Conservation (phyloP, 768 basidiomycete species). For the Podaxis sp. region DNA sequence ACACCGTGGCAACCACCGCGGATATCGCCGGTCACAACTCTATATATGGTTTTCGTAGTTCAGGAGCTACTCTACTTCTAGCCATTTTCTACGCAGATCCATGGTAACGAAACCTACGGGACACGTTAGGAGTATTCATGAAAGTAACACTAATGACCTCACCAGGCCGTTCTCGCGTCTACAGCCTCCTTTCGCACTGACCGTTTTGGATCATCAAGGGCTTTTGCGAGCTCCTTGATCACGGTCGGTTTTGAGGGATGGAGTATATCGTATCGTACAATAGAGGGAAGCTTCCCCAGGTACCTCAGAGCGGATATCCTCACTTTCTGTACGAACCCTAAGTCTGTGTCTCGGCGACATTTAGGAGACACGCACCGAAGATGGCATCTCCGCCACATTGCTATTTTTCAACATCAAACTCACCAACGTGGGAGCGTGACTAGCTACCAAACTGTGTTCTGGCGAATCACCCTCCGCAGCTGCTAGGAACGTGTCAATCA, state of each 20-base stretch:
- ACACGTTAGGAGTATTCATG: constrained; percentile 17
- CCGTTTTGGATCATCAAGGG: constrained; percentile 87
- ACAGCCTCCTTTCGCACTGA: constrained; percentile 87
- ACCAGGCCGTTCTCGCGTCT: constrained; percentile 47
- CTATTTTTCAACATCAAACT: constrained; percentile 69
- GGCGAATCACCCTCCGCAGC: constrained; percentile 60
- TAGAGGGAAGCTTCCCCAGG: constrained; percentile 68
- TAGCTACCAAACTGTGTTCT: constrained; percentile 50
- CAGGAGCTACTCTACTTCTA: constrained; percentile 18
- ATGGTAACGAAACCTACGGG: constrained; percentile 3
- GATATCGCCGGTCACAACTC: constrained; percentile 13
- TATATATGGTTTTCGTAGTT: constrained; percentile 8
- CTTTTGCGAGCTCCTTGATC: constrained; percentile 68
- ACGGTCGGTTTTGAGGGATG: constrained; percentile 77
- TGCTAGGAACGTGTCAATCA: constrained; percentile 75
- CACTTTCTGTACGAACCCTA: constrained; percentile 51
- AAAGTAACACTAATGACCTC: constrained; percentile 11
- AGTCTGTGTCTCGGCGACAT: background rate
- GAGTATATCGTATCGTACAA: constrained; percentile 79
- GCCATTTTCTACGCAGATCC: constrained; percentile 13
- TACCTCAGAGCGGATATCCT: constrained; percentile 74
- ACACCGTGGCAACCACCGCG: constrained; percentile 12
- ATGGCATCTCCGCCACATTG: constrained; percentile 46
- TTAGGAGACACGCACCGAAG: constrained; percentile 41
- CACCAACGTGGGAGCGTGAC: constrained; percentile 72